These are phyloP conservation scores for Dipteronia dyeriana DNA, from an alignment of 345 rosid species.

Conservation along the genomic window DNA sequence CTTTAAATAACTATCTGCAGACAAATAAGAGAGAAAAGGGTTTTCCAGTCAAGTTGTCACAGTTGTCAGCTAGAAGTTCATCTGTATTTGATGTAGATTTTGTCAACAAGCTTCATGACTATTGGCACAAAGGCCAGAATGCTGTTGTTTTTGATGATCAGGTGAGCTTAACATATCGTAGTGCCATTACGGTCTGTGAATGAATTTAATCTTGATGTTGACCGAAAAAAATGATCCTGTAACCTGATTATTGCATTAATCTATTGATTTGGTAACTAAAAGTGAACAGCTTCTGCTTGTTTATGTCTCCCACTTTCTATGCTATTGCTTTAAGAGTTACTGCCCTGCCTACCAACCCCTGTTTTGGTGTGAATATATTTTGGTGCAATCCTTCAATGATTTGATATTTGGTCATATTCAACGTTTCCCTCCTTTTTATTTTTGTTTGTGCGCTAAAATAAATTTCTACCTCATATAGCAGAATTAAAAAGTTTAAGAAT, in stretches of 20 bases:
- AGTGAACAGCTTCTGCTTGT: neutral
- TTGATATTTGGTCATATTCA: neutral
- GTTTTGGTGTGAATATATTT: neutral
- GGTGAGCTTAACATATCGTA: constrained; percentile 28
- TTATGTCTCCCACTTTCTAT: neutral
- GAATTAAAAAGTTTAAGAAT: neutral
- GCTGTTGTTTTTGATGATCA: constrained; percentile 47
- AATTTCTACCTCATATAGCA: neutral
- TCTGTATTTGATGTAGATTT: constrained; percentile 24
- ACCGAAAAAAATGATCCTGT: neutral
- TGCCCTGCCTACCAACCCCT: neutral
- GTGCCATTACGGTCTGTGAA: neutral
- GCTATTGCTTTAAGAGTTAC: neutral
- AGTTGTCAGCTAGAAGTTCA: constrained; percentile 29
- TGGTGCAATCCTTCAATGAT: neutral
- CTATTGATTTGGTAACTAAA: neutral
- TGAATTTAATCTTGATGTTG: neutral
- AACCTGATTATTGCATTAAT: neutral
- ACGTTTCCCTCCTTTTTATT: neutral
- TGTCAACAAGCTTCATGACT: constrained; percentile 30
- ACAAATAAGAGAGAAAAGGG: constrained; percentile 16
- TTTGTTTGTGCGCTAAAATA: neutral
- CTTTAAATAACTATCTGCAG: constrained; percentile 32
- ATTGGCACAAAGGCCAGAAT: constrained; percentile 36
- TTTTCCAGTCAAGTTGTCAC: constrained; percentile 17